Evolutionary conservation across 116 monocot species (phyloP).

Genomic region (Trichopus zeylanicus): DNA sequence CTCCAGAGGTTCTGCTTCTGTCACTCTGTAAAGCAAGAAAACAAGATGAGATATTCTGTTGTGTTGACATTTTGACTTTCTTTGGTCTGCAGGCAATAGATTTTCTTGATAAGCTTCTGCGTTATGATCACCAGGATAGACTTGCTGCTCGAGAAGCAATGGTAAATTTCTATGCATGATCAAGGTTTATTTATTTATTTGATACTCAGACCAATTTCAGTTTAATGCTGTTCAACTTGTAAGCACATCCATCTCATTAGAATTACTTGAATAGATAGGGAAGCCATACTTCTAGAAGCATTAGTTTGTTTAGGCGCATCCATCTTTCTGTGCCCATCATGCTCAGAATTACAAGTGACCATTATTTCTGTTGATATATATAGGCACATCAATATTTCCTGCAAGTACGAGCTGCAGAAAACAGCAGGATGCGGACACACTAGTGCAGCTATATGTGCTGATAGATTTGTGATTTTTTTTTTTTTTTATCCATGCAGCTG

Average conservation of each 20-base stretch:
- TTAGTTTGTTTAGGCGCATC: too few relatives aligned
- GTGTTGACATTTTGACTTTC: neutral
- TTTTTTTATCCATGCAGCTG: too few relatives aligned
- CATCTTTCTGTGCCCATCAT: too few relatives aligned
- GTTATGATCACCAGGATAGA: slow-evolving; percentile 94
- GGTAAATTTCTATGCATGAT: too few relatives aligned
- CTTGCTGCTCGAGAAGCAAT: slow-evolving; percentile 90
- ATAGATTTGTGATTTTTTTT: neutral
- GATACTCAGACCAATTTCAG: too few relatives aligned
- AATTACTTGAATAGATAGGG: too few relatives aligned
- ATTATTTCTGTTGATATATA: neutral
- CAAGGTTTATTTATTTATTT: too few relatives aligned
- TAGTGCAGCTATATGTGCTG: neutral
- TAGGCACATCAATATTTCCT: slow-evolving; percentile 76
- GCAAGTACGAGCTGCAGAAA: slow-evolving; percentile 78
- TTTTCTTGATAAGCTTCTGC: slow-evolving; percentile 95
- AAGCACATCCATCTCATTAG: too few relatives aligned
- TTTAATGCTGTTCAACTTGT: too few relatives aligned
- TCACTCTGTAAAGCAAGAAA: neutral
- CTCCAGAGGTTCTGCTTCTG: slow-evolving; percentile 54
- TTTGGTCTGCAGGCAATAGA: slow-evolving; percentile 68
- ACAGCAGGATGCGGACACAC: slow-evolving; percentile 53
- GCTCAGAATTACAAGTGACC: too few relatives aligned
- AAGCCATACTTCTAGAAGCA: too few relatives aligned
- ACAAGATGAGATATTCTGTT: neutral